Conservation (phyloP, 2,329 filamentous ascomycete species). For the Fusarium sp. region DNA sequence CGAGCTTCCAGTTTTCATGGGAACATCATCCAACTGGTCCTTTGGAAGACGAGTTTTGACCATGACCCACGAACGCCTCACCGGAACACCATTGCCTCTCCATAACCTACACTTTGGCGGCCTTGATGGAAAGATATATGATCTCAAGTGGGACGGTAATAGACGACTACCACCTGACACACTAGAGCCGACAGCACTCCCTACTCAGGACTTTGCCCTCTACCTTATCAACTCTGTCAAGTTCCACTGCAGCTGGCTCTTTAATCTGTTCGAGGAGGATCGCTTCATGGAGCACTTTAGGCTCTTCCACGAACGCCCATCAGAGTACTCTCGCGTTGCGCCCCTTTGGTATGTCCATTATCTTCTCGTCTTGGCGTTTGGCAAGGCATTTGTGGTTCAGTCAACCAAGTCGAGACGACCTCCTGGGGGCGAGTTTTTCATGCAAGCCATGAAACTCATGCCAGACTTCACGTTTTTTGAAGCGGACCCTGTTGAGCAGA, state of each 20-base stretch:
- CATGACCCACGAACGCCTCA: conserved; percentile 39
- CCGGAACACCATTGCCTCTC: conserved; percentile 27
- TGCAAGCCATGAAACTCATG: conserved; percentile 42
- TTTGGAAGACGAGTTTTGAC: conserved; percentile 41
- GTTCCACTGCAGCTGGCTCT: conserved; percentile 40
- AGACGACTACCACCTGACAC: conserved; percentile 9
- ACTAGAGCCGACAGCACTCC: conserved; percentile 19
- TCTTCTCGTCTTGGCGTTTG: conserved; percentile 38
- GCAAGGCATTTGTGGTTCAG: conserved; percentile 42
- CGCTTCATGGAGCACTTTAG: conserved; percentile 37
- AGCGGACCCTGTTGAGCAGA: conserved; percentile 30
- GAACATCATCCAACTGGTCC: conserved; percentile 41
- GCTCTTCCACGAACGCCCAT: conserved; percentile 24
- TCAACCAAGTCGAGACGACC: conserved; percentile 33
- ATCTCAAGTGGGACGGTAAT: conserved; percentile 32
- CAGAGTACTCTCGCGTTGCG: conserved; percentile 3
- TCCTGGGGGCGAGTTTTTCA: conserved; percentile 36
- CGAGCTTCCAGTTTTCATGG: conserved; percentile 31
- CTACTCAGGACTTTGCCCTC: conserved; percentile 37
- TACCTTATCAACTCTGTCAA: conserved; percentile 43
- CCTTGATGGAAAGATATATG: conserved; percentile 36
- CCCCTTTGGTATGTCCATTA: conserved; percentile 44
- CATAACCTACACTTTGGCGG: conserved; percentile 32
- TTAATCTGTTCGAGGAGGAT: conserved; percentile 36
- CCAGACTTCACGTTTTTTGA: conserved; percentile 40